Evolutionary conservation across 805 yeast genomes (phyloP), one percentile per base, ranked within the genome.

Genomic region (Lipomyces japonicus): DNA sequence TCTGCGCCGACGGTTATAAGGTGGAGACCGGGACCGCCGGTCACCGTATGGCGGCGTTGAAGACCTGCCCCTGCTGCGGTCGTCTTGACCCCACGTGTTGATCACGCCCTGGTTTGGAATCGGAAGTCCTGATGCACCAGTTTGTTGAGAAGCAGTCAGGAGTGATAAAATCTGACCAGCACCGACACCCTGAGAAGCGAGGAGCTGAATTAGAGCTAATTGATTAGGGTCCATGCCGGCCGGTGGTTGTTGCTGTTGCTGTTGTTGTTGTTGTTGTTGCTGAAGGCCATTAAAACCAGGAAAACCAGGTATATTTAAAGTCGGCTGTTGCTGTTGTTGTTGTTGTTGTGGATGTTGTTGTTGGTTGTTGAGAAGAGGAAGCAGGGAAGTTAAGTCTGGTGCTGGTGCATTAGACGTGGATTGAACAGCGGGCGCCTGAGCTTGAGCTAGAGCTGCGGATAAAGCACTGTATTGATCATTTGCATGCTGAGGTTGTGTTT

Each of bases 201-300:
- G 58, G 55, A 75, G 62, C 54, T 73, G 73, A 25, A 71, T 63
- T 44, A 75, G 60, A 14, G 75, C 76, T 14, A 69, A 63, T 46
- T 72, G 74, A 57, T 74, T 77, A 46, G 36, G 19, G 21, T 48
- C 51, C 30, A 52, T 34, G 19, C 47, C 42, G 16, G n/a, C 39
- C 10, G 41, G 42, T 9, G 48, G 48, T 5, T 22, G 48, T 6
- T n/a, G 36, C 5, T 31, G 42, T 35, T 46, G 43, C 6, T 37
- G 40, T 12, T 42, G 43, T 12, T 50, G 36, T 7, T 37, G 46
- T 5, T 25, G 35, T 12, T 28, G 31, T 12, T 28, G 31, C 31
- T 28, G 31, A n/a, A n/a, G n/a, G n/a, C n/a, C n/a, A n/a, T n/a
- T n/a, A 14, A 22, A 41, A 16, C 43, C 45, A 4, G 56, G 45